These are phyloP conservation scores for Globisporangium rhizosaccharum DNA, from an alignment of 352 stramenopile genomes.

Conservation along the genomic window DNA sequence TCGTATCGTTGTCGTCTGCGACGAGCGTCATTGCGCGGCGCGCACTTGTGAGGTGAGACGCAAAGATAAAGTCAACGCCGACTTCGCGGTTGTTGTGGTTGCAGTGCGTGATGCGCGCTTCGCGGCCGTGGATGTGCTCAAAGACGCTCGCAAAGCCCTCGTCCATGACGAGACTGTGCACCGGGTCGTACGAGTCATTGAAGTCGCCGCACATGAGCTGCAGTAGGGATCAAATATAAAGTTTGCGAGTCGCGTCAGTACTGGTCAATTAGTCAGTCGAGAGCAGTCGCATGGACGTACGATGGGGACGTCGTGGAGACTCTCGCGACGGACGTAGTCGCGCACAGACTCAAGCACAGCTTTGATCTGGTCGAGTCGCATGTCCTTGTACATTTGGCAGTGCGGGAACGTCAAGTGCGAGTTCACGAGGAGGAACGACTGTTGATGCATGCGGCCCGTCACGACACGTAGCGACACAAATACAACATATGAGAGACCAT, in stretches of 20 bases:
- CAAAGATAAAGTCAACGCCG: constrained; percentile 85
- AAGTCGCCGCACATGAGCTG: constrained; percentile 82
- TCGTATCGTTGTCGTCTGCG: neutral
- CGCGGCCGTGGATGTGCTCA: constrained; percentile 60
- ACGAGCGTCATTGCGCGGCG: constrained; percentile 3
- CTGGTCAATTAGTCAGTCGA: neutral
- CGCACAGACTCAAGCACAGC: constrained; percentile 64
- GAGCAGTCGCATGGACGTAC: constrained; percentile 14
- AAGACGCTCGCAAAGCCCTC: constrained; percentile 78
- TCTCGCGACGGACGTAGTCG: constrained; percentile 56
- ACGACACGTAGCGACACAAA: no score
- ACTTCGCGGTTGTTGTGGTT: constrained; percentile 89
- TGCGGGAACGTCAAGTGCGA: constrained; percentile 85
- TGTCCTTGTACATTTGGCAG: constrained; percentile 70
- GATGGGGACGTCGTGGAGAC: constrained; percentile 65
- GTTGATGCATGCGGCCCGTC: no score
- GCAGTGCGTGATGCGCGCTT: constrained; percentile 82
- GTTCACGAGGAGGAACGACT: constrained; percentile 79
- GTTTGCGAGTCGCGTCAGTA: neutral
- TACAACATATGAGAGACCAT: constrained; percentile 6
- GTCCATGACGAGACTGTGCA: constrained; percentile 68
- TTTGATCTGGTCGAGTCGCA: constrained; percentile 77
- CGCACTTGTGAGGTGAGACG: constrained; percentile 31
- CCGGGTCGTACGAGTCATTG: constrained; percentile 82
- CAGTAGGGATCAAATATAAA: neutral